phyloP scores from a whole-genome alignment of 805 yeast genomes.

The Blastobotrys parvus region DNA sequence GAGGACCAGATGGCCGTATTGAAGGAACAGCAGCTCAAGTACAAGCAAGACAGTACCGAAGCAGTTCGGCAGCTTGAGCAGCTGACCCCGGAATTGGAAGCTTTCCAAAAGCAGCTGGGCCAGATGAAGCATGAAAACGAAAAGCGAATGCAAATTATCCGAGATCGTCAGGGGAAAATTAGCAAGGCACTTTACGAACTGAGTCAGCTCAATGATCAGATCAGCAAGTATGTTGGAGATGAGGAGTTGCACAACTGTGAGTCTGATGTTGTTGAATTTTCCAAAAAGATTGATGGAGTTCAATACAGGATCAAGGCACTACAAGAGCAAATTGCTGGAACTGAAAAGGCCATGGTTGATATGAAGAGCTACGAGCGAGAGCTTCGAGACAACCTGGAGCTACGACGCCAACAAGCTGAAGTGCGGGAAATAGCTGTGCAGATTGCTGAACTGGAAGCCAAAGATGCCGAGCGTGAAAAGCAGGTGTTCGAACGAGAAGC shows the following conservation, averaged over 20 bases:
- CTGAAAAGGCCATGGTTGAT: conserved; percentile 42
- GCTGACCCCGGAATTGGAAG: not conserved
- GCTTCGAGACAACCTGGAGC: conserved; percentile 55
- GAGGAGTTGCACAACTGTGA: conserved; percentile 16
- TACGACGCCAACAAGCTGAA: conserved; percentile 38
- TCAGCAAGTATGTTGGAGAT: conserved; percentile 6
- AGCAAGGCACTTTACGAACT: not conserved
- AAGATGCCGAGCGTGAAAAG: conserved; percentile 52
- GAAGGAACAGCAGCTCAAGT: not conserved
- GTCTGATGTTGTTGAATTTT: conserved; percentile 21
- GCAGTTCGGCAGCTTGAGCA: not conserved
- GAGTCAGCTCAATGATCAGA: not conserved
- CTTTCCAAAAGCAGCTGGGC: conserved; percentile 6
- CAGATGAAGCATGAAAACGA: conserved; percentile 3
- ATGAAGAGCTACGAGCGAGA: conserved; percentile 55
- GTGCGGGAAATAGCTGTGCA: conserved; percentile 31
- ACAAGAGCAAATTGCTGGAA: conserved; percentile 19
- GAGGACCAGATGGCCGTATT: conserved; percentile 13
- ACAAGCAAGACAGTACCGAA: conserved; percentile 3
- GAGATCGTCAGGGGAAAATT: not conserved
- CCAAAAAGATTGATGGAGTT: conserved; percentile 15
- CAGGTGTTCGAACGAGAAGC: conserved; percentile 55
- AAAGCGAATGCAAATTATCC: not conserved
- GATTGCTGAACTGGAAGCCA: conserved; percentile 40
- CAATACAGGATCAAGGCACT: conserved; percentile 18